Percentiles rank a stretch among this genome's conserved stretches.
These are phyloP conservation scores for Firmiana major DNA, from an alignment of 345 rosid species.

Conservation along the genomic window DNA sequence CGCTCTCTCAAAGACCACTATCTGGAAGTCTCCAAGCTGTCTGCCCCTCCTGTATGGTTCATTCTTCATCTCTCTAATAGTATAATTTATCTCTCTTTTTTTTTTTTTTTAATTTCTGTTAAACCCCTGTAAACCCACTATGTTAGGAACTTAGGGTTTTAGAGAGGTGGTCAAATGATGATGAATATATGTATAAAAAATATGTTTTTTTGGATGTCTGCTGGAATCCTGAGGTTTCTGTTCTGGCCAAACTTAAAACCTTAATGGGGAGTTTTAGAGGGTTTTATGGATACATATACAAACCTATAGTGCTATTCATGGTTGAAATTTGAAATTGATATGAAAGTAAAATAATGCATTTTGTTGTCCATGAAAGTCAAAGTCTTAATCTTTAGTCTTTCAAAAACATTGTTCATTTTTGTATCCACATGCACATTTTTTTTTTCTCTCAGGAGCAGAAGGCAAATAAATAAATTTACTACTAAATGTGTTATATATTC, in stretches of 20 bases:
- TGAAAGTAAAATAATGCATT: background rate
- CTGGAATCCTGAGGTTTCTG: background rate
- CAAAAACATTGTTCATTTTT: background rate
- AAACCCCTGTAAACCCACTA: background rate
- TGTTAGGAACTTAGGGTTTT: background rate
- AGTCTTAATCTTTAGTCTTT: background rate
- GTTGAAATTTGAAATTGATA: background rate
- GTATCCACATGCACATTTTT: background rate
- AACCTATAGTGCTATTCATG: background rate
- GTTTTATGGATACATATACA: background rate
- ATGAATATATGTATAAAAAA: background rate
- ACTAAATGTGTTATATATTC: too few species aligned
- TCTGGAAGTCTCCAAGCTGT: constrained; percentile 78
- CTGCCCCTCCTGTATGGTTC: constrained; percentile 75
- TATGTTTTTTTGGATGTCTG: background rate
- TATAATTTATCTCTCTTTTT: background rate
- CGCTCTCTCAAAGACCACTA: constrained; percentile 96
- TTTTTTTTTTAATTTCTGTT: too few species aligned
- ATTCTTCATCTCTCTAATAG: background rate
- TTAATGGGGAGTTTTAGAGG: too few species aligned
- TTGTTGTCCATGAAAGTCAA: background rate
- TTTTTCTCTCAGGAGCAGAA: background rate
- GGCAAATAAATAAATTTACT: too few species aligned
- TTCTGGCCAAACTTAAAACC: background rate
- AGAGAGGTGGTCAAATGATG: background rate